A percentile compares a stretch with the other conserved stretches of the same genome.
Evolutionary conservation across 1,284 basidiomycete genomes (phyloP).

Genomic region (Meira nashicola): DNA sequence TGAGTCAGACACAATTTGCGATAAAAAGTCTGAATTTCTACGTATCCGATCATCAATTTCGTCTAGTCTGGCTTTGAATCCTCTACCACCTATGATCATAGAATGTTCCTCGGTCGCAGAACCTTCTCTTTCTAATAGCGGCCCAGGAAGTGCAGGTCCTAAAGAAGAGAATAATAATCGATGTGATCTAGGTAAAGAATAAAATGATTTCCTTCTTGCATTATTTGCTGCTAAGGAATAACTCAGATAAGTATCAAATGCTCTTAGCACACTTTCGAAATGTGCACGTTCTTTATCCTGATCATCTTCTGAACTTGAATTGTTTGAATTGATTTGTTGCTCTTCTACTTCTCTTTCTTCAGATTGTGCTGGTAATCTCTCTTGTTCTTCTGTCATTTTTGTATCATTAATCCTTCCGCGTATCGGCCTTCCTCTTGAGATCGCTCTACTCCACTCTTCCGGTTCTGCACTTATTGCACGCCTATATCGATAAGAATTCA

Average conservation of each 20-base stretch:
- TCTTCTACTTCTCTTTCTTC: neutral
- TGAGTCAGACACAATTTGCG: slow-evolving; percentile 38
- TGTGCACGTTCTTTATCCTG: slow-evolving; percentile 33
- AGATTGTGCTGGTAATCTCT: neutral
- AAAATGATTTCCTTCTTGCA: slow-evolving; percentile 33
- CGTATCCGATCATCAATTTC: slow-evolving; percentile 52
- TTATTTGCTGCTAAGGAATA: slow-evolving; percentile 44
- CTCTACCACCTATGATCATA: slow-evolving; percentile 10
- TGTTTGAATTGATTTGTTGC: neutral
- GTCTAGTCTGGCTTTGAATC: slow-evolving; percentile 35
- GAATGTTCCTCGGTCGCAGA: neutral
- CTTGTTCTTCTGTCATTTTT: neutral
- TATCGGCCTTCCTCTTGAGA: slow-evolving; percentile 1
- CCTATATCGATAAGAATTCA: neutral
- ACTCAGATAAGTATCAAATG: slow-evolving; percentile 47
- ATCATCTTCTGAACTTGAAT: neutral
- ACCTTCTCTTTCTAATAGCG: slow-evolving; percentile 14
- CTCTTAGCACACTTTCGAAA: slow-evolving; percentile 39
- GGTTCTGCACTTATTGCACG: slow-evolving; percentile 6
- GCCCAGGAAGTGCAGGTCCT: slow-evolving; percentile 24
- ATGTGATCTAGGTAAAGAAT: slow-evolving; percentile 37
- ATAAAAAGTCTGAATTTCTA: slow-evolving; percentile 44
- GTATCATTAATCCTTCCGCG: neutral
- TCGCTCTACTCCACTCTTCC: slow-evolving; percentile 7
- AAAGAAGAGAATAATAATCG: slow-evolving; percentile 34